Conservation (phyloP, 768 basidiomycete species). For the Russula sp. region DNA sequence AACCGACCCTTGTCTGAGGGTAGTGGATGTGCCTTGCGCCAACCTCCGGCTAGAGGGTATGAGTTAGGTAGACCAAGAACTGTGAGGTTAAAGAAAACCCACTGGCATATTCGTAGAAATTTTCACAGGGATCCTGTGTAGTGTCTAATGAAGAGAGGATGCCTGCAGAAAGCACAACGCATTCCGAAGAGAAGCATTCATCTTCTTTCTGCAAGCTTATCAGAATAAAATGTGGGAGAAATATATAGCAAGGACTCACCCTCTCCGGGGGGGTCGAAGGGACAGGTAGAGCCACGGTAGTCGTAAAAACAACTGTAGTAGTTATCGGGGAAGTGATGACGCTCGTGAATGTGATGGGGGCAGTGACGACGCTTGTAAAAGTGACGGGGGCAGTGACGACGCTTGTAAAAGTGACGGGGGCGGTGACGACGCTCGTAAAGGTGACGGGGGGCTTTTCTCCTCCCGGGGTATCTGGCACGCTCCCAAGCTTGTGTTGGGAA, state of each 20-base stretch:
- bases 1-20: constrained; percentile 79
- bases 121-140: constrained; percentile 87
- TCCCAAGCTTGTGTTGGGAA: constrained; percentile 69
- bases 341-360: constrained; percentile 45
- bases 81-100: constrained; percentile 38
- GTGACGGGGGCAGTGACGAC: constrained; percentile 43
- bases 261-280: constrained; percentile 50
- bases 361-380: constrained; percentile 18
- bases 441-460: constrained; percentile 42
- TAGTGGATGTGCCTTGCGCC: constrained; percentile 78
- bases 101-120: constrained; percentile 94
- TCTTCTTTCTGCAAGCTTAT: constrained; percentile 47
- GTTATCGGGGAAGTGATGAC: constrained; percentile 39
- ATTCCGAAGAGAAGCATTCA: constrained; percentile 71
- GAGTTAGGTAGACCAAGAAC: not conserved
- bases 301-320: constrained; percentile 40
- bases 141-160: constrained; percentile 80
- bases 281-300: constrained; percentile 39
- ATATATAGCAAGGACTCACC: not conserved
- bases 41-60: constrained; percentile 68
- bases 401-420: constrained; percentile 43
- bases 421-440: constrained; percentile 41
- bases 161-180: constrained; percentile 77
- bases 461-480: constrained; percentile 43
- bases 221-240: not conserved